phyloP scores from a whole-genome alignment of 2,329 filamentous ascomycete species.

The Trichoderma gracile region DNA sequence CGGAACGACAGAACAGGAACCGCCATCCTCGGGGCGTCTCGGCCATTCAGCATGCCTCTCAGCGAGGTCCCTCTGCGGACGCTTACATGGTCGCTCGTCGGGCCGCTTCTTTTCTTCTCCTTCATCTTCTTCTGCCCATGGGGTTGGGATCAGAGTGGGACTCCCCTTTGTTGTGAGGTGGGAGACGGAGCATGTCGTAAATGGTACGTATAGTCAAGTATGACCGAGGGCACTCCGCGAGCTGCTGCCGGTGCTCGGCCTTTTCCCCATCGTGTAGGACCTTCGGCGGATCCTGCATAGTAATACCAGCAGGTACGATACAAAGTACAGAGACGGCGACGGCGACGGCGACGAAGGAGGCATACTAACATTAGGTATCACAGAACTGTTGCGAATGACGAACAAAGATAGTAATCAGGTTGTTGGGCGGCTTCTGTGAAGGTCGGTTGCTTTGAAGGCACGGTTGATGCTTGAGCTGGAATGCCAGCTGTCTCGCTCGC shows the following conservation, averaged over 20 bases:
- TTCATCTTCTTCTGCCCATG: slow-evolving; percentile 7
- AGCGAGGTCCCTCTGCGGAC: background rate
- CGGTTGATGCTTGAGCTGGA: background rate
- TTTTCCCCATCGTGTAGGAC: background rate
- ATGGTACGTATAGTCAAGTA: slow-evolving; percentile 14
- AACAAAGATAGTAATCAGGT: background rate
- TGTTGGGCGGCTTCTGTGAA: background rate
- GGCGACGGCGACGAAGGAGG: background rate
- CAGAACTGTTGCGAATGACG: background rate
- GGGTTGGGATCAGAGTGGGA: slow-evolving; percentile 12
- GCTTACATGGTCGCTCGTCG: background rate
- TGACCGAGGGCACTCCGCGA: slow-evolving; percentile 22
- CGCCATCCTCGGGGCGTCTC: slow-evolving; percentile 18
- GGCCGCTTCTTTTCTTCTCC: background rate
- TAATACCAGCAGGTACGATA: no score
- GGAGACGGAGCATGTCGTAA: slow-evolving; percentile 11
- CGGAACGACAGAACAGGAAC: background rate
- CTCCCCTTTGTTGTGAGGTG: slow-evolving; percentile 23
- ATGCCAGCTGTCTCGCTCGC: background rate
- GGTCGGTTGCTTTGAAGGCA: background rate
- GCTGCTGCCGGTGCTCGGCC: slow-evolving; percentile 13
- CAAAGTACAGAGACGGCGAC: background rate
- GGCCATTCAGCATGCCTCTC: slow-evolving; percentile 16
- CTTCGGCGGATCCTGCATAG: slow-evolving; percentile 2
- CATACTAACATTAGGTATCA: background rate